Percentiles rank a stretch among this genome's conserved stretches.
Evolutionary conservation across 331 rosid species (phyloP).

Genomic region (Prunus yedoensis): DNA sequence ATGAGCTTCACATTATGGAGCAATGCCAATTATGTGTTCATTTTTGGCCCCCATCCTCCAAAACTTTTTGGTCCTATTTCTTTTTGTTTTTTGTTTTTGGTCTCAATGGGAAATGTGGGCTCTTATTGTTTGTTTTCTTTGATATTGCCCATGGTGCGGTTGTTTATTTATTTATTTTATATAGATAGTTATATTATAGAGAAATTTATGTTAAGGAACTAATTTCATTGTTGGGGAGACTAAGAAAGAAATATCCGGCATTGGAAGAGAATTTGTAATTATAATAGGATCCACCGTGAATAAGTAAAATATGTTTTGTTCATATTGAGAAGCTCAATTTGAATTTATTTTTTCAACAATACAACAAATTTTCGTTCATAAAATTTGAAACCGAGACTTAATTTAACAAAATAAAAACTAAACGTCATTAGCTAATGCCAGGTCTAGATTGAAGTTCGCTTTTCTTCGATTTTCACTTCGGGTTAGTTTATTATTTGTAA

Average conservation of each 20-base stretch:
- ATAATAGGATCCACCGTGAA: too few relatives aligned
- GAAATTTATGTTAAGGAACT: not conserved
- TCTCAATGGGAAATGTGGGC: not conserved
- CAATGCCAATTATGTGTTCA: not conserved
- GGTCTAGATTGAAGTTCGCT: too few relatives aligned
- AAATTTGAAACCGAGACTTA: too few relatives aligned
- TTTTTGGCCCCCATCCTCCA: not conserved
- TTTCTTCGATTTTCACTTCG: too few relatives aligned
- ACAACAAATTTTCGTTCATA: too few relatives aligned
- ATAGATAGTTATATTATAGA: not conserved
- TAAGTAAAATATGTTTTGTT: too few relatives aligned
- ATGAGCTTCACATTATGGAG: conserved; percentile 16
- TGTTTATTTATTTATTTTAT: too few relatives aligned
- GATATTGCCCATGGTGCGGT: not conserved
- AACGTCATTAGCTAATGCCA: too few relatives aligned
- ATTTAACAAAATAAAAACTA: too few relatives aligned
- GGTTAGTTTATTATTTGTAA: too few relatives aligned
- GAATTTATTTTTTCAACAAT: too few relatives aligned
- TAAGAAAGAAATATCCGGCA: not conserved
- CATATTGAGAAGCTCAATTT: too few relatives aligned
- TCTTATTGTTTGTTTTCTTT: not conserved
- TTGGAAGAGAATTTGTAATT: not conserved
- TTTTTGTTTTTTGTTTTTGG: not conserved
- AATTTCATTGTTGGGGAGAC: not conserved
- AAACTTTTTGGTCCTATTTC: not conserved